Conservation (phyloP, 169 alveolate genomes). For the Eimeria necatrix region DNA sequence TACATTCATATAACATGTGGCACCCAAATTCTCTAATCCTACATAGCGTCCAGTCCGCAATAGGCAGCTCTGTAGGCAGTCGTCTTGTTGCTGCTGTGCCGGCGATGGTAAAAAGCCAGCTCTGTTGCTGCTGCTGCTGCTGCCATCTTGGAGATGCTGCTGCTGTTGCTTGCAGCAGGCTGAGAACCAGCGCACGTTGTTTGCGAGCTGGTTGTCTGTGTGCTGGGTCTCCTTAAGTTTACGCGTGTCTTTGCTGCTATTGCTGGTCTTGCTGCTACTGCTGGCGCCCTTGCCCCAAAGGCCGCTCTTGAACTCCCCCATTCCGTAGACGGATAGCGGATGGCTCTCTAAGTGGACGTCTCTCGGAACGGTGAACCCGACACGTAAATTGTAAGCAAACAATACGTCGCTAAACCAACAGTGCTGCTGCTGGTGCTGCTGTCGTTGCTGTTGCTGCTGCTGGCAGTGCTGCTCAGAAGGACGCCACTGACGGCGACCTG, state of each 20-base stretch:
- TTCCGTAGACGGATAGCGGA: conserved; percentile 66
- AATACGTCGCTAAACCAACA: conserved; percentile 68
- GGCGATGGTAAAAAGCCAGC: not conserved
- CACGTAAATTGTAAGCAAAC: conserved; percentile 69
- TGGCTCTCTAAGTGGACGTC: conserved; percentile 67
- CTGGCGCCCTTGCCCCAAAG: conserved; percentile 77
- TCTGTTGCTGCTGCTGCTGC: conserved; percentile 28
- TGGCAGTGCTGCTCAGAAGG: conserved; percentile 3
- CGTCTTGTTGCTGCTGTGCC: conserved; percentile 45
- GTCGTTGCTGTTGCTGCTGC: conserved; percentile 6
- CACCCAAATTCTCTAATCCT: conserved; percentile 94
- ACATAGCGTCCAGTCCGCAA: conserved; percentile 84
- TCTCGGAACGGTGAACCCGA: conserved; percentile 43
- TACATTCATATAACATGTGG: conserved; percentile 97
- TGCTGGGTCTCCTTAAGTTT: conserved; percentile 14
- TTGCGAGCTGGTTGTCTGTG: conserved; percentile 32
- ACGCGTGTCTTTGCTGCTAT: conserved; percentile 51
- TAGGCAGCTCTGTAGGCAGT: conserved; percentile 12
- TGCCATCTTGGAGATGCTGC: conserved; percentile 24
- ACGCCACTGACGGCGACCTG: not conserved
- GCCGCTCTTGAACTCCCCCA: conserved; percentile 78
- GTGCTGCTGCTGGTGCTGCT: conserved; percentile 67
- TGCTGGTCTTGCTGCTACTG: conserved; percentile 62
- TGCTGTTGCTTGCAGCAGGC: conserved; percentile 33
- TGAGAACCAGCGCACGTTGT: conserved; percentile 59